Evolutionary conservation across 208 protist species (phyloP), one percentile per base, ranked within the genome.

Genomic region (Perkinsela sp.): DNA sequence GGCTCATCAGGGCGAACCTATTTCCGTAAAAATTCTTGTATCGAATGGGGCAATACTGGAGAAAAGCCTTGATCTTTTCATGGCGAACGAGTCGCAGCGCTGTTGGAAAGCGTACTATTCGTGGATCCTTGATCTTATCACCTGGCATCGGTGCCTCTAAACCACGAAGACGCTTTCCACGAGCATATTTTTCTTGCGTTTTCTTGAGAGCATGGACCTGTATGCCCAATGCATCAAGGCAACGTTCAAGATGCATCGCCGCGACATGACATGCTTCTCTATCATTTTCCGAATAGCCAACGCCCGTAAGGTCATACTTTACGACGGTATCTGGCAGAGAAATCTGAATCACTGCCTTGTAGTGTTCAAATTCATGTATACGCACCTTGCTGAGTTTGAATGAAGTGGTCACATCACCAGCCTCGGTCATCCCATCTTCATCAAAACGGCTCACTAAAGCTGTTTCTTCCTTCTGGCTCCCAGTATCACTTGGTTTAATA

Each of bases 181-280:
- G 40, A 57, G 40, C 40, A 57, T 57, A 57, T 57, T 57, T 57
- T 57, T 57, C 40, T 22, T 57, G 40, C 40, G 40, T 57, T 57
- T 22, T 57, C 13, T 22, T 6, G 13, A 57, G 6, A 22, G 40
- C 6, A 22, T 22, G 22, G 22, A 57, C 22, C 13, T 6, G 40
- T n/a, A 57, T 57, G 40, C 40, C 22, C 6, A 57, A 22, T n/a
- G 40, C 6, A 57, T 57, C 40, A 22, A 57, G 6, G 40, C 40
- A 57, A n/a, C 40, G 40, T 22, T 57, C 40, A 57, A 57, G 40
- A 57, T 57, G 40, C 40, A 57, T 57, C 40, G 40, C 40, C 22
- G 40, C 40, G 6, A 57, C 6, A 57, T 57, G 40, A 22, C 40
- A 57, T 57, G 40, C 40, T 57, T 57, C 40, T 57, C 40, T 57